Conservation (phyloP, 805 yeast genomes). For the Metschnikowia borealis region DNA sequence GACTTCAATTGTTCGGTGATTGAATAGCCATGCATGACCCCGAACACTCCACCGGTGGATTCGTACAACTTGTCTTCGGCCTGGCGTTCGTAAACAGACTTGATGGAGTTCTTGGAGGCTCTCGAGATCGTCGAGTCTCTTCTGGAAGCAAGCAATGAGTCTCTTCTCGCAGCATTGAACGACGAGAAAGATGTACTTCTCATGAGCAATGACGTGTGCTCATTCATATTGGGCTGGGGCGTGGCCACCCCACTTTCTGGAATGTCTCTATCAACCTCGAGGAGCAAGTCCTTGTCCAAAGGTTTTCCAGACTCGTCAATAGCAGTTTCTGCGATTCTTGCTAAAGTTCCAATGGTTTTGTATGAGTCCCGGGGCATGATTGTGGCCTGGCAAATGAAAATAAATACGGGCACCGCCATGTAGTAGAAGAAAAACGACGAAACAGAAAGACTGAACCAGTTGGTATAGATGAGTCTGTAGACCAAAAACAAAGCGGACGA, state of each 20-base stretch:
- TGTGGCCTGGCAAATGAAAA: slow-evolving; percentile 64
- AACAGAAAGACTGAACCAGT: slow-evolving; percentile 39
- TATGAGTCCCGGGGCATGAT: slow-evolving; percentile 80
- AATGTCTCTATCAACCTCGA: slow-evolving; percentile 35
- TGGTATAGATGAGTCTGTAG: slow-evolving; percentile 63
- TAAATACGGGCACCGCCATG: slow-evolving; percentile 73
- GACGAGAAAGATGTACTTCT: slow-evolving; percentile 27
- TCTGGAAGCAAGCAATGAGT: slow-evolving; percentile 22
- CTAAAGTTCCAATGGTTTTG: slow-evolving; percentile 64
- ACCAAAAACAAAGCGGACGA: slow-evolving; percentile 82
- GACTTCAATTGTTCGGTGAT: slow-evolving; percentile 49
- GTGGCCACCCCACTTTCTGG: slow-evolving; percentile 22
- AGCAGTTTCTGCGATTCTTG: slow-evolving; percentile 68
- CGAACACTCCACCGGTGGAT: slow-evolving; percentile 57
- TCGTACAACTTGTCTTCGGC: slow-evolving; percentile 53
- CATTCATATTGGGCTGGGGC: slow-evolving; percentile 35
- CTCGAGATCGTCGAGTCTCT: slow-evolving; percentile 37
- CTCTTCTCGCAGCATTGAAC: slow-evolving; percentile 21
- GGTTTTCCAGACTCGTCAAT: slow-evolving; percentile 67
- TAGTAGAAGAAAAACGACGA: slow-evolving; percentile 62
- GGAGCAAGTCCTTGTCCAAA: slow-evolving; percentile 43
- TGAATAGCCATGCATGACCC: slow-evolving; percentile 66
- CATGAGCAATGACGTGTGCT: slow-evolving; percentile 38
- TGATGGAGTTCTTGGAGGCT: slow-evolving; percentile 36
- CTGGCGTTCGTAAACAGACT: slow-evolving; percentile 62